These are phyloP conservation scores for Tylopilus rubrobrunneus DNA, from an alignment of 768 basidiomycete genomes.

Conservation along the genomic window DNA sequence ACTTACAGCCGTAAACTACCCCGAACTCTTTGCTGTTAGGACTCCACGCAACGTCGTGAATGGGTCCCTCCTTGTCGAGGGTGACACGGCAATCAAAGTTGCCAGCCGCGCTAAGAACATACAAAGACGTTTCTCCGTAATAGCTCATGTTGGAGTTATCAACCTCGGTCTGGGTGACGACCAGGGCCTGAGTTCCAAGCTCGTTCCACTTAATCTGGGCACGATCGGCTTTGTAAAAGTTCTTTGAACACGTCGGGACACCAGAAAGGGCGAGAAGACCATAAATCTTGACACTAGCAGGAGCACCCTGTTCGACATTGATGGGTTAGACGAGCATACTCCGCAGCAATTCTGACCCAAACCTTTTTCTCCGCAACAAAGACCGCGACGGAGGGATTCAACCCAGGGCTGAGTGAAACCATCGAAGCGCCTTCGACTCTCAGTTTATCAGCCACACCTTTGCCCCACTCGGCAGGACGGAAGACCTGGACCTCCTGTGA, in stretches of 20 bases:
- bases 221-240: slow-evolving; percentile 94
- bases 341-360: slow-evolving; percentile 7
- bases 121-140: slow-evolving; percentile 96
- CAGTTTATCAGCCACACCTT: slow-evolving; percentile 78
- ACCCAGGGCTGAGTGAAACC: slow-evolving; percentile 74
- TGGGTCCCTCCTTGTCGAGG: slow-evolving; percentile 94
- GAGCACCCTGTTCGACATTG: slow-evolving; percentile 58
- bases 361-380: slow-evolving; percentile 95
- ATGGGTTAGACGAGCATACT: background rate
- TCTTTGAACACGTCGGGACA: slow-evolving; percentile 81
- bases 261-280: slow-evolving; percentile 58
- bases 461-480: slow-evolving; percentile 73
- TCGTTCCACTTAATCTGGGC: slow-evolving; percentile 95
- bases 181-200: slow-evolving; percentile 85
- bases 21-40: slow-evolving; percentile 96
- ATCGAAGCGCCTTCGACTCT: slow-evolving; percentile 79
- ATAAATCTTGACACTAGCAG: slow-evolving; percentile 84
- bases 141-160: slow-evolving; percentile 97
- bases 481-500: slow-evolving; percentile 81
- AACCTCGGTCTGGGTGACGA: slow-evolving; percentile 94
- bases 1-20: slow-evolving; percentile 94
- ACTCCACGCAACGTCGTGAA: slow-evolving; percentile 95
- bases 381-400: slow-evolving; percentile 85
- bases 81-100: slow-evolving; percentile 89
- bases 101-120: slow-evolving; percentile 86